Evolutionary conservation across 2,329 filamentous ascomycete species (phyloP).

Genomic region (Trichoderma sp.): DNA sequence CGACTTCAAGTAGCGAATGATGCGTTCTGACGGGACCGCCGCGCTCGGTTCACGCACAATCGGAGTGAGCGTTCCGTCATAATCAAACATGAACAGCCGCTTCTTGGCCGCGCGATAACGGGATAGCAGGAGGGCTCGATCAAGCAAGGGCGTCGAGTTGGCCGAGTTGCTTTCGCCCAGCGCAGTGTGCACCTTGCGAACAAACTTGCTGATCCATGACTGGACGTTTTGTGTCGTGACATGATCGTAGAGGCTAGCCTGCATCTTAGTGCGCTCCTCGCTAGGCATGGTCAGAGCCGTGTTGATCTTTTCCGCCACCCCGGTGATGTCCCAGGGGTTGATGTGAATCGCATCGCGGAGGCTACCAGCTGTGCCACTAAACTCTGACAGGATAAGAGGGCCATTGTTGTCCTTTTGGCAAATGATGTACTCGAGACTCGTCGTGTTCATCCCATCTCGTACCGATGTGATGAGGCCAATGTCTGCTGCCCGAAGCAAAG

Average conservation of each 20-base stretch:
- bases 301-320: slow-evolving; percentile 83
- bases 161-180: slow-evolving; percentile 76
- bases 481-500: slow-evolving; percentile 85
- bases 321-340: slow-evolving; percentile 90
- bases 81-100: slow-evolving; percentile 97
- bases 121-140: slow-evolving; percentile 70
- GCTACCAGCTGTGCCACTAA: slow-evolving; percentile 89
- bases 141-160: slow-evolving; percentile 78
- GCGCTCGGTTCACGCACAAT: slow-evolving; percentile 91
- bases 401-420: slow-evolving; percentile 87
- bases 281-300: slow-evolving; percentile 76
- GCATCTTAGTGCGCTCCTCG: slow-evolving; percentile 68
- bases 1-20: slow-evolving; percentile 77
- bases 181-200: slow-evolving; percentile 79
- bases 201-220: slow-evolving; percentile 79
- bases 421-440: slow-evolving; percentile 90
- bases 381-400: slow-evolving; percentile 92
- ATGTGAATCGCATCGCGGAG: slow-evolving; percentile 88
- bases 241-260: slow-evolving; percentile 76
- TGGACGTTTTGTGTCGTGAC: slow-evolving; percentile 86
- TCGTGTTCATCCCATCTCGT: slow-evolving; percentile 97
- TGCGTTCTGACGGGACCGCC: slow-evolving; percentile 82
- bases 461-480: slow-evolving; percentile 95
- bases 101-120: slow-evolving; percentile 76
- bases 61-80: slow-evolving; percentile 93